These are phyloP conservation scores for Entelexis sorbosivorans DNA, from an alignment of 1,139 yeast species.

Conservation along the genomic window DNA sequence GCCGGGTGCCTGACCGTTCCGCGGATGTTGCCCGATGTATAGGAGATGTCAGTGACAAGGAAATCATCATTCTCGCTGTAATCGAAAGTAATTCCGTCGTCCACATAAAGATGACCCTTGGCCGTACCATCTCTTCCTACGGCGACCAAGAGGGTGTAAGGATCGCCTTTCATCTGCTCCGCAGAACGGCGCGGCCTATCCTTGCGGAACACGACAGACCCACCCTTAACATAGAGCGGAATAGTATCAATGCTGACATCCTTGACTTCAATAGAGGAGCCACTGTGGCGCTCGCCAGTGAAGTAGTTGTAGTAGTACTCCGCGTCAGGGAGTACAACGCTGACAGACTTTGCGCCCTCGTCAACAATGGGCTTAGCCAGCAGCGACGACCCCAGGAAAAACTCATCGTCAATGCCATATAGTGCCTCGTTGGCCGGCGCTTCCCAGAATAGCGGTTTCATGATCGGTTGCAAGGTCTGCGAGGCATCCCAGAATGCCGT, in stretches of 20 bases:
- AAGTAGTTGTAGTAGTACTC: slow-evolving; percentile 44
- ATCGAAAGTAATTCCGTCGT: slow-evolving; percentile 68
- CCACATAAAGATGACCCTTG: slow-evolving; percentile 54
- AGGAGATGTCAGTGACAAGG: slow-evolving; percentile 35
- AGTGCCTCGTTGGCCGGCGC: slow-evolving; percentile 42
- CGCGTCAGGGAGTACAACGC: slow-evolving; percentile 54
- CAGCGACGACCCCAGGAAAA: slow-evolving; percentile 58
- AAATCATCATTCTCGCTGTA: slow-evolving; percentile 42
- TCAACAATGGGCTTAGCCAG: slow-evolving; percentile 73
- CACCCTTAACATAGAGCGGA: slow-evolving; percentile 71
- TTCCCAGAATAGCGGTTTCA: slow-evolving; percentile 66
- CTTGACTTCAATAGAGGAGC: slow-evolving; percentile 29
- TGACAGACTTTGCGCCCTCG: slow-evolving; percentile 38
- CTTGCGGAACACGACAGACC: slow-evolving; percentile 56
- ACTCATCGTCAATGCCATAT: slow-evolving; percentile 68
- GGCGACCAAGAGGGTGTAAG: slow-evolving; percentile 66
- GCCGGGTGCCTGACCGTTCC: slow-evolving; percentile 26
- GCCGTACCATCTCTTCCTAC: slow-evolving; percentile 44
- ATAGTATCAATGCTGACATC: slow-evolving; percentile 48
- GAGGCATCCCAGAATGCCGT: slow-evolving; percentile 67
- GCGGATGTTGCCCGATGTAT: slow-evolving; percentile 25
- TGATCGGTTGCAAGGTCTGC: slow-evolving; percentile 52
- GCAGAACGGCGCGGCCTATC: slow-evolving; percentile 73
- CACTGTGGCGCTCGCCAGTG: slow-evolving; percentile 24
- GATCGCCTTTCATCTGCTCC: slow-evolving; percentile 66